Conservation (phyloP, 2,329 filamentous ascomycete species). For the Pseudocercospora fuligena region DNA sequence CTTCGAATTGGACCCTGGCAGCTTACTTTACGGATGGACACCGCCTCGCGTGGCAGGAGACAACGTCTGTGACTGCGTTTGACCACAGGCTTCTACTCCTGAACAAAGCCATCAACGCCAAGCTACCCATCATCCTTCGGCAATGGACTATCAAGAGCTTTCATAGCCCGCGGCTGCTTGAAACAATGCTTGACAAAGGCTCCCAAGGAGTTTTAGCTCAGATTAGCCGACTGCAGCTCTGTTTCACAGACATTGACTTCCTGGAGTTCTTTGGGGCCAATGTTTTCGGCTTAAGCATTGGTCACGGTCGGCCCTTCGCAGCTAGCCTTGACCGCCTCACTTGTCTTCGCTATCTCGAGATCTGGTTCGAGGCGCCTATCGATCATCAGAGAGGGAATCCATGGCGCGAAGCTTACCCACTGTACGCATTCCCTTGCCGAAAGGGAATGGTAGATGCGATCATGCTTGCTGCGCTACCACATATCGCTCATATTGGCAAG, state of each 20-base stretch:
- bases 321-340: background rate
- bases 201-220: background rate
- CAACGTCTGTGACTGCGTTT: background rate
- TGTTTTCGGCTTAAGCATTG: background rate
- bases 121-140: background rate
- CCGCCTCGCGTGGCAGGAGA: background rate
- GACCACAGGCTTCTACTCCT: background rate
- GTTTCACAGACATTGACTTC: background rate
- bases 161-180: background rate
- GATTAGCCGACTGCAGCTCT: background rate
- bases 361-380: background rate
- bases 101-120: background rate
- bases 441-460: background rate
- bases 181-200: background rate
- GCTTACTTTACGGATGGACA: background rate
- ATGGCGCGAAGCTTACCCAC: background rate
- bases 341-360: background rate
- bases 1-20: background rate
- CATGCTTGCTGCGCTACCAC: background rate
- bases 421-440: background rate
- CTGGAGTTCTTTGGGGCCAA: background rate
- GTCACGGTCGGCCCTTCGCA: background rate
- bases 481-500: background rate
- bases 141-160: background rate
- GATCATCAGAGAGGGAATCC: background rate